Conservation (phyloP, 129 eudicot species). For the Solidago caesia region DNA sequence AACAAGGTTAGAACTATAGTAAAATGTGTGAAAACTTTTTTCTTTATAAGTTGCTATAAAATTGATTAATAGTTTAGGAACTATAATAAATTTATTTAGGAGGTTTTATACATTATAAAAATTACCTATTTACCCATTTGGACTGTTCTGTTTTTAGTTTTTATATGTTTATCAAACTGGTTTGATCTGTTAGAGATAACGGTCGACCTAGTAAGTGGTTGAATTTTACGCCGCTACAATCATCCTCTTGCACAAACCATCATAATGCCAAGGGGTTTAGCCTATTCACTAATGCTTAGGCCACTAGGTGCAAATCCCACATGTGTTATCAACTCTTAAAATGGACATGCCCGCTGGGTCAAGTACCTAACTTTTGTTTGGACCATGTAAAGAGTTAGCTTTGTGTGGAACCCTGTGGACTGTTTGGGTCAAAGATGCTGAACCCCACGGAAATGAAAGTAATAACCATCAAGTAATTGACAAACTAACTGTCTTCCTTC, state of each 20-base stretch:
- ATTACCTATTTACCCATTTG: no score
- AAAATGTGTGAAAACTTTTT: no score
- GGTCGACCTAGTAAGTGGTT: neutral
- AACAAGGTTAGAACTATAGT: neutral
- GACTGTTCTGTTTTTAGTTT: neutral
- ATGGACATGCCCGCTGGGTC: neutral
- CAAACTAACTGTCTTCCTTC: neutral
- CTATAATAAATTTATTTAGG: neutral
- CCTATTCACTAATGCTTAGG: neutral
- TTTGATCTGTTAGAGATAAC: neutral
- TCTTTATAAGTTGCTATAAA: no score
- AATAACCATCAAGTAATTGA: neutral
- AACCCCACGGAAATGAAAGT: neutral
- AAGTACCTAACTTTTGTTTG: neutral
- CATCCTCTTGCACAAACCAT: neutral
- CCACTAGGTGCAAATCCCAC: neutral
- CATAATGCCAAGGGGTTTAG: neutral
- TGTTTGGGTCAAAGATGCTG: neutral
- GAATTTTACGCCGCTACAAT: neutral
- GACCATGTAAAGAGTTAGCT: neutral
- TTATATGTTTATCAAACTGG: neutral
- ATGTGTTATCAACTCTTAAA: neutral
- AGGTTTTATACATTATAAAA: no score
- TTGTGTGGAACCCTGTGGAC: neutral
- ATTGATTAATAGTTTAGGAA: neutral